Base-by-base conservation (phyloP, 441 rosid species). In the Brassica hybrid region DNA sequence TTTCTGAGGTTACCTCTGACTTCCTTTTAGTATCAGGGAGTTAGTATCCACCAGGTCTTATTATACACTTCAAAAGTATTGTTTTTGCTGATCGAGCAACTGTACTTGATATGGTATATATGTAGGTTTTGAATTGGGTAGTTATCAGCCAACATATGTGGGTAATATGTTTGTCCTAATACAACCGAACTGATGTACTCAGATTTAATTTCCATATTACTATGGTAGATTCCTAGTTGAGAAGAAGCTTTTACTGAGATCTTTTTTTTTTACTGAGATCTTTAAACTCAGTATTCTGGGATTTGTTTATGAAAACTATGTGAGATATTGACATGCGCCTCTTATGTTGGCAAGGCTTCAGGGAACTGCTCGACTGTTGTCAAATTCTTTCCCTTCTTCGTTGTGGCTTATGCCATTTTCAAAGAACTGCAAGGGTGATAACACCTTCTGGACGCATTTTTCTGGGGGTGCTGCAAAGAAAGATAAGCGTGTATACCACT, bases 351-450 rank as follows among this genome's bases (percentile, higher is more conserved):
- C 92, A 88, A 86, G 95, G 86, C 85, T 71, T 82, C 98, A 96
- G 98, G 99, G 98, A 77, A 96, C 99, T 72, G 94, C 97, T 82
- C 87, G 98, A 63, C 79, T 91, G 88, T 85, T 96, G 88, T 90
- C 79, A 86, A 92, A 87, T 85, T 94, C 99, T 34, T 93, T 92
- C 77, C 91, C 88, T 76, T 92, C 99, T 67, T 90, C 97, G n/a
- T 79, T 91, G 64, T 96, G 99, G 99, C 91, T 92, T 92, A 68
- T 88, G 89, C 99, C 99, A 27, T 85, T 89, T 80, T 93, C 99
- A 12, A 88, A 96, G 88, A 84, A 96, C 38, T 94, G 99, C 83
- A 87, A 80, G 84, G 77, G 91, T 56, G 97, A 93, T 65, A 86
- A 77, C 82, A 81, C 64, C 43, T 89, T 86, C 61, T 84, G 84